Evolutionary conservation across 805 yeast species (phyloP), one percentile per base, ranked within the genome.

Genomic region (Cyberlindnera maclurae): DNA sequence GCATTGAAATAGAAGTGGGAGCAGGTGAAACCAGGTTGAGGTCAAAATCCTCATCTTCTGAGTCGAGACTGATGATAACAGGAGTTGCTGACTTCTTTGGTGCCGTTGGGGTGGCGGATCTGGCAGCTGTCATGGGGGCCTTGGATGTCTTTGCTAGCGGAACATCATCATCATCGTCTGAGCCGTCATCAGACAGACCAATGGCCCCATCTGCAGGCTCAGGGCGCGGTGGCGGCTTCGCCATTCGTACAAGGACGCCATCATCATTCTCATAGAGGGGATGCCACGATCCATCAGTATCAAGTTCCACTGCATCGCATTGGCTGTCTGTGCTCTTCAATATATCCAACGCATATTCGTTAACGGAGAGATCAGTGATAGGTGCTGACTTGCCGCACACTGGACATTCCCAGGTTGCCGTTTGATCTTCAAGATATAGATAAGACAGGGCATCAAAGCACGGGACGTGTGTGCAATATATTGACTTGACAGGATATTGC

Each of bases 341-440:
- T 35, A 90, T 76, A 12, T 81, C 82, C 31, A 58, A 53, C 35
- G 85, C 73, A 54, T 77, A 90, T 44, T 85, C 95, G 47, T 85
- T 87, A 0, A 88, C 64, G 0, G 82, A 78, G 38, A 93, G 56
- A 44, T 79, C 80, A 12, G 71, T 70, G 12, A 78, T 63, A 2
- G 65, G 60, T 3, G 86, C 62, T 3, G 54, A 54, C 5, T 60
- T 63, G 44, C 73, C 73, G 56, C 98, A 93, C 4, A 86, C 70
- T 0, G 97, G 96, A 54, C 98, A 93, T 37, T 64, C 63, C 97
- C 97, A 90, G 0, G 84, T 75, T 0, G 96, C 82, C 0, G 83
- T 75, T 54, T 82, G 90, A 39, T 68, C 67, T 57, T 90, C 97
- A 32, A 88, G 68, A 51, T 77, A 74, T 9, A 93, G 50, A 54